phyloP scores from a whole-genome alignment of 805 yeast species.

The Cyberlindnera bimundalis region DNA sequence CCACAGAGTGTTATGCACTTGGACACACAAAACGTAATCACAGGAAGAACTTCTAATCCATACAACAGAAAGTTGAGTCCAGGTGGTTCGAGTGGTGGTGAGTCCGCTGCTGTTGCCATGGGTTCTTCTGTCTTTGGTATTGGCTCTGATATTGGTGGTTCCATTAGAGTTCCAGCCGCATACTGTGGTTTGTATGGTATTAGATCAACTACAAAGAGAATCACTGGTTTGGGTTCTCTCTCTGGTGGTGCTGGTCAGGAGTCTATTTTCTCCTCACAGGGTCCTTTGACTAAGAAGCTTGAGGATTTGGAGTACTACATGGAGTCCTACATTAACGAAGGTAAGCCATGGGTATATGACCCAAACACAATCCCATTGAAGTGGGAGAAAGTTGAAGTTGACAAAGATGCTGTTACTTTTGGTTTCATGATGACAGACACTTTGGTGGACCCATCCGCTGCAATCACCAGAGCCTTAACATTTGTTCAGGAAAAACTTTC shows the following conservation, averaged over 20 bases:
- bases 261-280: constrained; percentile 63
- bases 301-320: constrained; percentile 69
- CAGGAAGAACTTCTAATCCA: constrained; percentile 60
- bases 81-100: constrained; percentile 76
- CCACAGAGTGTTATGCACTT: constrained; percentile 72
- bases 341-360: constrained; percentile 61
- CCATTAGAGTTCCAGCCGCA: constrained; percentile 67
- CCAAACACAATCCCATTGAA: constrained; percentile 34
- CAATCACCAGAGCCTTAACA: constrained; percentile 53
- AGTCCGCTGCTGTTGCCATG: constrained; percentile 57
- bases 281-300: constrained; percentile 62
- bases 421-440: constrained; percentile 64
- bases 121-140: constrained; percentile 59
- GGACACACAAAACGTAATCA: constrained; percentile 57
- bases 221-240: constrained; percentile 24
- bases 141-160: constrained; percentile 73
- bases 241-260: constrained; percentile 39
- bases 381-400: constrained; percentile 35
- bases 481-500: constrained; percentile 48
- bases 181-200: constrained; percentile 58
- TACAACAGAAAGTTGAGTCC: constrained; percentile 53
- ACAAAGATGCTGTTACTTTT: constrained; percentile 44
- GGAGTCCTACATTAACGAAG: constrained; percentile 48
- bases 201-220: constrained; percentile 57
- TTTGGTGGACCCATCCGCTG: constrained; percentile 63